A percentile compares a stretch with the other conserved stretches of the same genome.
Conservation (phyloP, 73 alveolate species). For the Breviolum minutum region DNA sequence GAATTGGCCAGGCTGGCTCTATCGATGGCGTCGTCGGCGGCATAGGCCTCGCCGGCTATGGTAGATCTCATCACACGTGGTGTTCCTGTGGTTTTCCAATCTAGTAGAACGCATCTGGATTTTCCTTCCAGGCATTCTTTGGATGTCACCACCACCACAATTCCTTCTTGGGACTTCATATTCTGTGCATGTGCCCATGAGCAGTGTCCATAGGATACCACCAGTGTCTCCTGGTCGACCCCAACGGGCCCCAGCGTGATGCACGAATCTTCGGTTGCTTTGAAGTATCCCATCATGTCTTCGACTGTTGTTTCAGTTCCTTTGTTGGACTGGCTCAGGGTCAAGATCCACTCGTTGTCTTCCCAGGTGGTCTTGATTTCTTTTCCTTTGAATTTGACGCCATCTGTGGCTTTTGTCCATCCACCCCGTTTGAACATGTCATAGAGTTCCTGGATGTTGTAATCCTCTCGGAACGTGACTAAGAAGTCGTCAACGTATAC, state of each 20-base stretch:
- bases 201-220: slow-evolving; percentile 12
- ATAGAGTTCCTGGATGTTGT: neutral
- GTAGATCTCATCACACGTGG: slow-evolving; percentile 14
- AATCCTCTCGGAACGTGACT: neutral
- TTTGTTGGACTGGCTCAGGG: neutral
- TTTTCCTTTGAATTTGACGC: slow-evolving; percentile 36
- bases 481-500: slow-evolving; percentile 51
- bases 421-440: slow-evolving; percentile 1
- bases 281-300: neutral
- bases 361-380: neutral
- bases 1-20: neutral
- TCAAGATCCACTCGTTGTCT: neutral
- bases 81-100: slow-evolving; percentile 27
- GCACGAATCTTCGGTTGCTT: neutral
- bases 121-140: neutral
- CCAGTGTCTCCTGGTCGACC: neutral
- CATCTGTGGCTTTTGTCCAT: neutral
- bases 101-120: neutral
- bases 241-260: neutral
- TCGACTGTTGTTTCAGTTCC: slow-evolving; percentile 10
- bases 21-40: slow-evolving; percentile 59
- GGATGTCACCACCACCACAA: neutral
- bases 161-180: neutral
- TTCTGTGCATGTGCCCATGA: neutral
- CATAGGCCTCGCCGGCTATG: slow-evolving; percentile 15